Evolutionary conservation across 2,329 filamentous ascomycete genomes (phyloP), one percentile per base, ranked within the genome.

Genomic region (Tolypocladium inflatum): DNA sequence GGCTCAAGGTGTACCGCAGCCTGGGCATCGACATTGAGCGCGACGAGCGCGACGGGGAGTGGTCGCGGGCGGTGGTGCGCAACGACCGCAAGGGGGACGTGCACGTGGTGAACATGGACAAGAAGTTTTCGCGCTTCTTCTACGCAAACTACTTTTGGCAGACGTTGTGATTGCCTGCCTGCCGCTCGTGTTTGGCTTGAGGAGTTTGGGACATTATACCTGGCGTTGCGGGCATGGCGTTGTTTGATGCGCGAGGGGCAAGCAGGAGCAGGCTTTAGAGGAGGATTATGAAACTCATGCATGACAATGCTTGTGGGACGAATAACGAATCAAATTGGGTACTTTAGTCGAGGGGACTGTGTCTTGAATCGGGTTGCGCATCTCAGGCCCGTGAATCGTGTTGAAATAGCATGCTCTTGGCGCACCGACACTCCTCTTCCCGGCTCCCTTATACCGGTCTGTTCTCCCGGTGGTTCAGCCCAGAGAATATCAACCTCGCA

Each of bases 141-240:
- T 96, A 97, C 68, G 90, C 92, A 26, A 95, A 96, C 67, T 96
- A 96, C 71, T 95, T 97, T 69, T 99, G 94, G 94, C 82, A 91
- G 67, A 93, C 86, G 37, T 79, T 97, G 71, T 95, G 60, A 65
- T 13, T 30, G 10, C 17, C 7, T 8, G 23, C 15, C 17, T 3
- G 43, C 5, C 3, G 4, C 8, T 17, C 30, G 15, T 7, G 23
- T 48, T 30, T 48, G 15, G 23, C 26, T 30, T 30, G 45, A 30
- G 45, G 45, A 8, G 23, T 48, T 48, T 48, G 23, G 45, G 45
- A 19, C 45, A 13, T 50, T n/a, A 54, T 54, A 54, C 52, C 52
- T 17, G 52, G 52, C 52, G 52, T 54, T 38, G 10, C 21, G 35
- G 23, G 13, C 21, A 48, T 17, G 23, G 13, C 11, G 17, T 15